A percentile compares a stretch with the other conserved stretches of the same genome.
Evolutionary conservation across 1,139 yeast genomes (phyloP).

Genomic region (Geotrichum citri-aurantii): DNA sequence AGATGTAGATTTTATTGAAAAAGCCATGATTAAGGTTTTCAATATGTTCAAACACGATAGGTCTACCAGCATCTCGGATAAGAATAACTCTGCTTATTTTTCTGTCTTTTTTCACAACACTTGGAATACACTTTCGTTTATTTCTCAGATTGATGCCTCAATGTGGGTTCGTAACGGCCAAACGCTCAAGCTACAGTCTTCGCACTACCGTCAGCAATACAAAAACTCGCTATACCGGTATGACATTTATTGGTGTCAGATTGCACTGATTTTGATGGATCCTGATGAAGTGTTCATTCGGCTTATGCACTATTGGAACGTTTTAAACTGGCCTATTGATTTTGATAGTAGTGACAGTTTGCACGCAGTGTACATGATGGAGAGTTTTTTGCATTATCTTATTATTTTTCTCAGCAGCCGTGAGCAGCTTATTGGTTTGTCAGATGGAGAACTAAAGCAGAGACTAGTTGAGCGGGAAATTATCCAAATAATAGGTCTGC

Average conservation of each 20-base stretch:
- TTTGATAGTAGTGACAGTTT: constrained; percentile 33
- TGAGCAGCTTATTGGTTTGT: constrained; percentile 47
- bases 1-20: background rate
- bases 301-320: constrained; percentile 64
- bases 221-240: constrained; percentile 75
- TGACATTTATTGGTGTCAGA: constrained; percentile 68
- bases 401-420: constrained; percentile 68
- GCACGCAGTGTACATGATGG: constrained; percentile 57
- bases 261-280: constrained; percentile 50
- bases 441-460: constrained; percentile 46
- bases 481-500: constrained; percentile 71
- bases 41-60: background rate
- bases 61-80: background rate
- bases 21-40: background rate
- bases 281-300: constrained; percentile 56
- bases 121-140: constrained; percentile 63
- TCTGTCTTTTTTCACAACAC: constrained; percentile 61
- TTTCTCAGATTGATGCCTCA: constrained; percentile 73
- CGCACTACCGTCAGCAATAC: constrained; percentile 67
- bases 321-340: constrained; percentile 42
- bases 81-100: constrained; percentile 1
- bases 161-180: constrained; percentile 89
- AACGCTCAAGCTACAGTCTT: constrained; percentile 69
- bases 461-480: constrained; percentile 59
- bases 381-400: constrained; percentile 68